Evolutionary conservation across 306 rosid genomes (phyloP).

Genomic region (Glycyrrhiza uralensis): DNA sequence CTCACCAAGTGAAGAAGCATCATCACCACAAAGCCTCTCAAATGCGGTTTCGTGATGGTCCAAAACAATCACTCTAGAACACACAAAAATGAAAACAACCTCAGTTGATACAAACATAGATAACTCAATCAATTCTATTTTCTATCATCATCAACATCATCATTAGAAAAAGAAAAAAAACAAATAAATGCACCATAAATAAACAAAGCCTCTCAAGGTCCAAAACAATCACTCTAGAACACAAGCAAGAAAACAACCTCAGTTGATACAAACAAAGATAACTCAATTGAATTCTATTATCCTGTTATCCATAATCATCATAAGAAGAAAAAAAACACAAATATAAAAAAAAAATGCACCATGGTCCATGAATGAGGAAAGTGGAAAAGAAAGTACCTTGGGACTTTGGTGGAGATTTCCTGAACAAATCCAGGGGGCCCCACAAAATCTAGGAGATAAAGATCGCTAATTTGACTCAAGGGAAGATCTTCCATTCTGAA

Average conservation of each 20-base stretch:
- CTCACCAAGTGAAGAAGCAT: slow-evolving; percentile 23
- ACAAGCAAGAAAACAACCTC: neutral
- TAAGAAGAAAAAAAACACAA: neutral
- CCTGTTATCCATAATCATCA: neutral
- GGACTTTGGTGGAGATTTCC: slow-evolving; percentile 54
- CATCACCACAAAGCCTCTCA: slow-evolving; percentile 35
- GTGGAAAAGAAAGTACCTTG: slow-evolving; percentile 24
- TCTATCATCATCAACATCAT: no score
- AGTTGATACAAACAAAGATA: neutral
- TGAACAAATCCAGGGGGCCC: slow-evolving; percentile 72
- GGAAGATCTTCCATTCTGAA: slow-evolving; percentile 57
- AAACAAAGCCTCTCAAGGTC: no score
- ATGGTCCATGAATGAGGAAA: neutral
- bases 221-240: no score
- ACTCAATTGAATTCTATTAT: no score
- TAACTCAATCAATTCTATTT: no score
- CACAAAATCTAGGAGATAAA: slow-evolving; percentile 80
- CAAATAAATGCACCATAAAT: neutral
- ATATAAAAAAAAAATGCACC: neutral
- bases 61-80: slow-evolving; percentile 61
- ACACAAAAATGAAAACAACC: neutral
- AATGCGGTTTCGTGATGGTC: slow-evolving; percentile 93
- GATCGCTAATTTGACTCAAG: slow-evolving; percentile 47
- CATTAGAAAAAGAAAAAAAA: neutral
- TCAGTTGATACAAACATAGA: neutral